A percentile compares a stretch with the other conserved stretches of the same genome.
Conservation (phyloP, 2,329 filamentous ascomycete species). For the Taxawa tesnikishii region DNA sequence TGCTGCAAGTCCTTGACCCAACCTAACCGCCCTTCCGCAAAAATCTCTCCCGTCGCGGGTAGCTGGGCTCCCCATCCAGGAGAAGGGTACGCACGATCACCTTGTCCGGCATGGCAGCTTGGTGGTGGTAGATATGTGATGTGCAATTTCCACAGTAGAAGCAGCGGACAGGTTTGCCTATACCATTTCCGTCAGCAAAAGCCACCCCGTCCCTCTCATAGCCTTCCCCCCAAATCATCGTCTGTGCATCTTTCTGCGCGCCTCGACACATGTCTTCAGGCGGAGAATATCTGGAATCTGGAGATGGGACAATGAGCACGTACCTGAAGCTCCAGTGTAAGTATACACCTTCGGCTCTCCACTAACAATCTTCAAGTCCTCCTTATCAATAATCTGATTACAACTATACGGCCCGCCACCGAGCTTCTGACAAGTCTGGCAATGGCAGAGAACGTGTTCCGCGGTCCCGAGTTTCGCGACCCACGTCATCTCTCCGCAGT, state of each 20-base stretch:
- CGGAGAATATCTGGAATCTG: neutral
- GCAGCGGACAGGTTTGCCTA: slow-evolving; percentile 22
- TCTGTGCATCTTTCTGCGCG: neutral
- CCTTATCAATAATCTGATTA: slow-evolving; percentile 22
- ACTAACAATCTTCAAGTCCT: slow-evolving; percentile 14
- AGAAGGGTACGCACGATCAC: slow-evolving; percentile 26
- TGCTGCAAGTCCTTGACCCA: too few relatives aligned
- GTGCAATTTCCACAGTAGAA: slow-evolving; percentile 26
- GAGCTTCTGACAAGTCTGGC: slow-evolving; percentile 23
- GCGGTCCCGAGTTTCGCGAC: slow-evolving; percentile 12
- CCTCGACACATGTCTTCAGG: neutral
- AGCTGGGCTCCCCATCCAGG: slow-evolving; percentile 23
- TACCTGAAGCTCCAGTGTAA: slow-evolving; percentile 20
- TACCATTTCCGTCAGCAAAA: neutral
- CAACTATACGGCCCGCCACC: slow-evolving; percentile 23
- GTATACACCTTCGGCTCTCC: slow-evolving; percentile 18
- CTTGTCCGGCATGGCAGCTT: slow-evolving; percentile 26
- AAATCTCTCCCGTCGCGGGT: slow-evolving; percentile 24
- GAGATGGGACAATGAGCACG: neutral
- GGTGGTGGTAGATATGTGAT: slow-evolving; percentile 26
- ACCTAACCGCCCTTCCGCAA: slow-evolving; percentile 23
- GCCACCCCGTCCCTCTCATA: neutral
- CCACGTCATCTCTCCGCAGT: slow-evolving; percentile 19
- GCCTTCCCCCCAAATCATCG: neutral
- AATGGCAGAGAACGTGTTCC: slow-evolving; percentile 24